A percentile compares a stretch with the other conserved stretches of the same genome.
phyloP scores from a whole-genome alignment of 768 basidiomycete genomes.

The Gautieria morchelliformis region DNA sequence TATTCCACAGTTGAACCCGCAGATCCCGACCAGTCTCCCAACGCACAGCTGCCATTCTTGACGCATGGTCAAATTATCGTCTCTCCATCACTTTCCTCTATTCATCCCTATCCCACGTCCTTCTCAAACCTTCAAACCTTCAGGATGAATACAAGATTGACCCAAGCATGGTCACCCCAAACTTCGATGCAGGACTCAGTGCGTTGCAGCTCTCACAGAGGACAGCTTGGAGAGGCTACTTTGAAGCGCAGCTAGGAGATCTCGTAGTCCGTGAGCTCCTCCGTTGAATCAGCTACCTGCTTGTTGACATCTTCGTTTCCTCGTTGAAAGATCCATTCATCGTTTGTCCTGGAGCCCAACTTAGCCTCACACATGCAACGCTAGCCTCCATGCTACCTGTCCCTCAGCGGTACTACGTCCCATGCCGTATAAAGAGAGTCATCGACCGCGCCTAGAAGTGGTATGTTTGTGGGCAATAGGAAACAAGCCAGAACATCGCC shows the following conservation, averaged over 20 bases:
- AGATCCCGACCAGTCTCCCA: slow-evolving; percentile 65
- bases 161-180: slow-evolving; percentile 21
- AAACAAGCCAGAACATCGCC: slow-evolving; percentile 36
- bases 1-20: slow-evolving; percentile 53
- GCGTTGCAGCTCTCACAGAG: too few species aligned
- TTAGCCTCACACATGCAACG: slow-evolving; percentile 50
- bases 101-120: slow-evolving; percentile 29
- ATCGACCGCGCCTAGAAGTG: slow-evolving; percentile 49
- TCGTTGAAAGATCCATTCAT: slow-evolving; percentile 42
- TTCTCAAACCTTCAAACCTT: too few species aligned
- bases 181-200: slow-evolving; percentile 39
- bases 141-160: slow-evolving; percentile 7
- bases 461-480: slow-evolving; percentile 53
- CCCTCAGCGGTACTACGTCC: slow-evolving; percentile 70
- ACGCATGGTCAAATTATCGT: too few species aligned
- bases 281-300: too few species aligned
- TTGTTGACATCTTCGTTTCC: too few species aligned
- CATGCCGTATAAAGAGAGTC: slow-evolving; percentile 49
- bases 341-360: slow-evolving; percentile 55
- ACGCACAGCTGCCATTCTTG: too few species aligned
- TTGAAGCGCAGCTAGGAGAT: slow-evolving; percentile 58
- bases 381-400: slow-evolving; percentile 49
- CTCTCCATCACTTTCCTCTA: slow-evolving; percentile 68
- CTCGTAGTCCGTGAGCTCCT: slow-evolving; percentile 45
- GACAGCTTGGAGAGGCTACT: slow-evolving; percentile 59